These are phyloP conservation scores for Escallonia herrerae DNA, from an alignment of 129 eudicot species.

Conservation along the genomic window DNA sequence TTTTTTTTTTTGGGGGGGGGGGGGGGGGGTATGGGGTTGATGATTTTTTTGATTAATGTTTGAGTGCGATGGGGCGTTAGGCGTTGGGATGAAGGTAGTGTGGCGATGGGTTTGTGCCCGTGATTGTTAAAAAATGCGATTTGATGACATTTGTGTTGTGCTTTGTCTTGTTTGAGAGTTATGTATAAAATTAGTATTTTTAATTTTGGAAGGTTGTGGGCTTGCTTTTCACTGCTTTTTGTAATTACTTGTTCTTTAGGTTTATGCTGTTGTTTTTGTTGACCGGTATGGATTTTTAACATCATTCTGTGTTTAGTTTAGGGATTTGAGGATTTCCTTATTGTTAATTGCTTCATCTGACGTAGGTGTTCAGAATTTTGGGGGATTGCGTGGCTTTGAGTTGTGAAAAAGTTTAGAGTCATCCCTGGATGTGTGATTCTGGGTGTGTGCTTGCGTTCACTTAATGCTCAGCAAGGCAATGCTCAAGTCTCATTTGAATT, in stretches of 20 bases:
- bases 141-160: not conserved
- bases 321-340: not conserved
- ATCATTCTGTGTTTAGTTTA: constrained; percentile 4
- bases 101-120: not conserved
- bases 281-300: not conserved
- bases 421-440: not conserved
- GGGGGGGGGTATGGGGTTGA: no score
- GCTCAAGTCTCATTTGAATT: not conserved
- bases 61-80: not conserved
- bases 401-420: not conserved
- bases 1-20: not conserved
- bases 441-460: no score
- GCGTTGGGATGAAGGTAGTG: no score
- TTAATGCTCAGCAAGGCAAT: no score
- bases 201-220: not conserved
- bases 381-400: not conserved
- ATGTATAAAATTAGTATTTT: not conserved
- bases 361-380: not conserved
- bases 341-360: constrained; percentile 12
- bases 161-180: constrained; percentile 1
- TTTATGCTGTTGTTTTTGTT: not conserved
- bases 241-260: not conserved
- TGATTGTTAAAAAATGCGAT: not conserved
- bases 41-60: not conserved
- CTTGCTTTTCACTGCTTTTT: constrained; percentile 3